Base-by-base conservation (phyloP, 441 rosid species). In the Arabidopsis hybrid region DNA sequence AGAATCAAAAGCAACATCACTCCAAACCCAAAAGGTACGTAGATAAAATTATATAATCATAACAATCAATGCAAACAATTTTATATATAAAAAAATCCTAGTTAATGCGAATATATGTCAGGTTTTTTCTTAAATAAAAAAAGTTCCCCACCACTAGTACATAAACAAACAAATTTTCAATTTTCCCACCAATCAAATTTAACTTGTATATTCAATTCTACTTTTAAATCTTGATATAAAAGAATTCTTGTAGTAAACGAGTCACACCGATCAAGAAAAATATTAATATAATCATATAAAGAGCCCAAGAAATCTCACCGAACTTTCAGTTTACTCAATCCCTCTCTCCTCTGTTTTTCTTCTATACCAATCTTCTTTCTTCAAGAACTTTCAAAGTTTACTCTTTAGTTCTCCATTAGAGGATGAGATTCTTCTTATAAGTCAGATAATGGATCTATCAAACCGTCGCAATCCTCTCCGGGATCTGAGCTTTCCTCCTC, bases 321-420 rank as follows among this genome's bases (percentile, higher is more conserved):
- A 71, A 60, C 73, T 60, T 72, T 72, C 80, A 57, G 66, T 57
- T 42, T 21, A 70, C 76, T 65, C 57, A 61, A 69, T 46, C 55
- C 61, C 60, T 70, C 57, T 70, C 76, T 64, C 47, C 78, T 72
- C 32, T 60, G 42, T 62, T 59, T 78, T 42, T 21, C 51, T 58
- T 43, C 73, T 50, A 9, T 5, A 50, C 49, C 2, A 13, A 34
- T 59, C 8, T 59, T 5, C 31, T 47, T 39, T 21, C 11, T 29
- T n/a, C 82, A 68, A 81, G 85, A 81, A 81, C 84, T 71, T 49
- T 36, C n/a, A 63, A 34, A 43, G 57, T 32, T 63, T 32, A 13
- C 36, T 76, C 46, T 10, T 7, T 42, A 14, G 42, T 57, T 61
- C 56, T 42, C 21, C 16, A 51, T 43, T 9, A 60, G 78, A 58